phyloP scores from a whole-genome alignment of 2,329 filamentous ascomycete species.

The Tolypocladium amazonense region DNA sequence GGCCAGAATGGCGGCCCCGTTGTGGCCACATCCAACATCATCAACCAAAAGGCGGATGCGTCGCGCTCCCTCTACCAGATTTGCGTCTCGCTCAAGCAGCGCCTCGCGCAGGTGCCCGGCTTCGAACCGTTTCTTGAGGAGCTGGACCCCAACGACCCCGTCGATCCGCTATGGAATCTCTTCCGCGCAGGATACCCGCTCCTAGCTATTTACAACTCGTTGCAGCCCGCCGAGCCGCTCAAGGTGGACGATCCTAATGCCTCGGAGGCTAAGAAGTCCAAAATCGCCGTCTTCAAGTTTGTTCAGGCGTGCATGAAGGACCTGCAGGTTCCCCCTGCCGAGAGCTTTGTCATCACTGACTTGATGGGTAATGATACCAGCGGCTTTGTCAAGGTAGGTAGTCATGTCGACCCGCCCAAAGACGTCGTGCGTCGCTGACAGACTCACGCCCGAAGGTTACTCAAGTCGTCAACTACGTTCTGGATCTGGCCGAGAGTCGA shows the following conservation, averaged over 20 bases:
- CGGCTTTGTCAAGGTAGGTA: constrained; percentile 80
- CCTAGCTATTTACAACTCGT: constrained; percentile 78
- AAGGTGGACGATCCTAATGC: constrained; percentile 52
- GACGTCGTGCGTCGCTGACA: neutral
- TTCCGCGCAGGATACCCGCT: constrained; percentile 77
- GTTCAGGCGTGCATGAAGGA: constrained; percentile 80
- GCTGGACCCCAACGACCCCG: constrained; percentile 63
- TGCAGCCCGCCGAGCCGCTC: constrained; percentile 60
- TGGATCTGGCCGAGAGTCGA: constrained; percentile 73
- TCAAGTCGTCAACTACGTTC: constrained; percentile 82
- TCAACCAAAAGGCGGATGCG: constrained; percentile 92
- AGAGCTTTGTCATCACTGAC: constrained; percentile 88
- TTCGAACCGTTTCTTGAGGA: constrained; percentile 68
- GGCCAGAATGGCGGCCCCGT: constrained; percentile 47
- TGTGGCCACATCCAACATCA: constrained; percentile 80
- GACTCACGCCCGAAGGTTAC: constrained; percentile 46
- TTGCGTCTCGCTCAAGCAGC: constrained; percentile 73
- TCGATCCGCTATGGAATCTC: constrained; percentile 83
- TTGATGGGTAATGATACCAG: constrained; percentile 91
- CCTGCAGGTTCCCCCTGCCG: constrained; percentile 64
- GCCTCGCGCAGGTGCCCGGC: constrained; percentile 71
- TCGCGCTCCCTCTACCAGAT: constrained; percentile 91
- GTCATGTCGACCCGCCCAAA: neutral
- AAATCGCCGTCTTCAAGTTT: constrained; percentile 86
- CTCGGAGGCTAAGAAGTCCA: constrained; percentile 65